Evolutionary conservation across 805 yeast species (phyloP).

Genomic region (Metschnikowia peoriensis): DNA sequence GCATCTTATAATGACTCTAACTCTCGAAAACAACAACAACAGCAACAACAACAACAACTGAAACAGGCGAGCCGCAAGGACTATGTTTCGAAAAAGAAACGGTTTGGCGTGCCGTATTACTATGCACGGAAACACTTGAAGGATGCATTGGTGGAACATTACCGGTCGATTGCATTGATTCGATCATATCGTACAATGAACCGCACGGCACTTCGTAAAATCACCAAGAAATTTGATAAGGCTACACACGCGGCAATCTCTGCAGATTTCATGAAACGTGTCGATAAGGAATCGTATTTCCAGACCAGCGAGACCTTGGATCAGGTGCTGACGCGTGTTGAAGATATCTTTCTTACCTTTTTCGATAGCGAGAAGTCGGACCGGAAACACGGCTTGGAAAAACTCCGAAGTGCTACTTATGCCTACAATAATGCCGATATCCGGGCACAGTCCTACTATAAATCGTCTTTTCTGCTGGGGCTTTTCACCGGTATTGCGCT

Average conservation of each 20-base stretch:
- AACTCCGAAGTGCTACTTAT: slow-evolving; percentile 48
- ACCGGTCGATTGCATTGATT: slow-evolving; percentile 67
- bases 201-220: slow-evolving; percentile 84
- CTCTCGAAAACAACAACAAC: background rate
- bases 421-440: slow-evolving; percentile 32
- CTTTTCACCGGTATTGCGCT: slow-evolving; percentile 64
- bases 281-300: slow-evolving; percentile 54
- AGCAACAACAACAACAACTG: background rate
- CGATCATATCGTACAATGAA: slow-evolving; percentile 73
- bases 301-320: slow-evolving; percentile 66
- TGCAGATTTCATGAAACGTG: slow-evolving; percentile 52
- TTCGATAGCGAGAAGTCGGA: slow-evolving; percentile 54
- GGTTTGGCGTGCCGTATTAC: slow-evolving; percentile 52
- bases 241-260: slow-evolving; percentile 47
- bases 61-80: slow-evolving; percentile 43
- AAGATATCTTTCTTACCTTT: slow-evolving; percentile 60
- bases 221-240: slow-evolving; percentile 89
- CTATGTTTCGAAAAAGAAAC: slow-evolving; percentile 36
- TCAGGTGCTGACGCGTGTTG: slow-evolving; percentile 57
- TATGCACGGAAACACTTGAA: slow-evolving; percentile 68
- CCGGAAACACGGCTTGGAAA: slow-evolving; percentile 69
- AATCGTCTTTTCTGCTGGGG: slow-evolving; percentile 60
- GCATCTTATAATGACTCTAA: background rate
- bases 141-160: slow-evolving; percentile 67
- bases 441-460: slow-evolving; percentile 33